Conservation (phyloP, 129 eudicot genomes). For the Flaveria sonorensis region DNA sequence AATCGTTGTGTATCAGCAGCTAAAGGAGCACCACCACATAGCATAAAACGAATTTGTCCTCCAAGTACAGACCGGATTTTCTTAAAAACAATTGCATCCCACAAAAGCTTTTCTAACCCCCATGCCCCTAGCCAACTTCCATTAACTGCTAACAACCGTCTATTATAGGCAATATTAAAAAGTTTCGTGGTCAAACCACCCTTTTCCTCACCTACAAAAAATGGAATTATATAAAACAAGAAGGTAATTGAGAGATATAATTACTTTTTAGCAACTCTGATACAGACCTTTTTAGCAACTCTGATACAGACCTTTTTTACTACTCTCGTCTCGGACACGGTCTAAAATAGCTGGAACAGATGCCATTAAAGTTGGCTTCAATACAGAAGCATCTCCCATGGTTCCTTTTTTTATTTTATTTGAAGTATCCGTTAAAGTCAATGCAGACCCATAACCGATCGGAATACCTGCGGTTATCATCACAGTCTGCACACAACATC, state of each 20-base stretch:
- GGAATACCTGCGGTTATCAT: constrained; percentile 76
- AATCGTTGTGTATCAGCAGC: constrained; percentile 89
- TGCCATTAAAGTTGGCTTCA: constrained; percentile 90
- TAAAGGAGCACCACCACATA: constrained; percentile 98
- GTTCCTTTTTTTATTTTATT: constrained; percentile 96
- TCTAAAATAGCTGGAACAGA: constrained; percentile 96
- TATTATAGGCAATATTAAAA: constrained; percentile 67
- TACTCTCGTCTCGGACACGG: constrained; percentile 95
- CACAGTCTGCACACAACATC: constrained; percentile 62
- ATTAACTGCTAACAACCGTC: constrained; percentile 74
- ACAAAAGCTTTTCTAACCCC: constrained; percentile 68
- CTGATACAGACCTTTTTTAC: constrained; percentile 59
- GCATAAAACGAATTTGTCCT: constrained; percentile 86
- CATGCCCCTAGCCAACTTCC: constrained; percentile 96
- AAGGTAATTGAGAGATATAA: not conserved
- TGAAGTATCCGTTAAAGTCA: constrained; percentile 87
- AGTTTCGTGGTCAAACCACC: constrained; percentile 81
- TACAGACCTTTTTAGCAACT: constrained; percentile 27
- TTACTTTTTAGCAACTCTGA: not conserved
- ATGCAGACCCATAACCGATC: constrained; percentile 87
- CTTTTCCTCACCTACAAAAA: constrained; percentile 69
- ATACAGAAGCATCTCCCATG: constrained; percentile 77
- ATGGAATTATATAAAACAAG: not conserved
- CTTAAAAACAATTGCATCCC: constrained; percentile 79
- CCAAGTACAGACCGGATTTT: constrained; percentile 77